phyloP scores from a whole-genome alignment of 768 basidiomycete species.

The Boletus vermiculosoides region DNA sequence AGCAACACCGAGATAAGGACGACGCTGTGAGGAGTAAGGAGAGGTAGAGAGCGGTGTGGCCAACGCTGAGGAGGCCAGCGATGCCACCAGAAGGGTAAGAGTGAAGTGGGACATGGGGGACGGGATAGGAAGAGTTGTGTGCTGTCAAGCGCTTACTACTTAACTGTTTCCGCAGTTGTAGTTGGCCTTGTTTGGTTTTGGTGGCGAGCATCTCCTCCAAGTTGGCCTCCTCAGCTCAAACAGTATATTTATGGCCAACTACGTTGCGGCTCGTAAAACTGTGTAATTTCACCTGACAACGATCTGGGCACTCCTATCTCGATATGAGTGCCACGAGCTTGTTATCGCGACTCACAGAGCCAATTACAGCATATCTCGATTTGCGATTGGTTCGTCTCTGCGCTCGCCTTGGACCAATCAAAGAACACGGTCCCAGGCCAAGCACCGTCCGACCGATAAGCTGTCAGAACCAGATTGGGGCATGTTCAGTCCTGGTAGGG shows the following conservation, averaged over 20 bases:
- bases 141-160: slow-evolving; percentile 17
- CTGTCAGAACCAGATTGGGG: too few relatives aligned
- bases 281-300: not conserved
- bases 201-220: slow-evolving; percentile 19
- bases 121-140: slow-evolving; percentile 16
- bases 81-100: slow-evolving; percentile 38
- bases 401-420: too few relatives aligned
- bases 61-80: slow-evolving; percentile 35
- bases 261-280: too few relatives aligned
- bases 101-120: slow-evolving; percentile 36
- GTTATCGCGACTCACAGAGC: not conserved
- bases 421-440: too few relatives aligned
- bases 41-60: slow-evolving; percentile 48
- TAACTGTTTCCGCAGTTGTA: slow-evolving; percentile 16
- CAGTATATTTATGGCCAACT: too few relatives aligned
- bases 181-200: slow-evolving; percentile 30
- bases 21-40: slow-evolving; percentile 33
- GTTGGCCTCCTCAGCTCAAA: not conserved
- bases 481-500: too few relatives aligned
- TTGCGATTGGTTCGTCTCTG: not conserved
- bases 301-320: not conserved
- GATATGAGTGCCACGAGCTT: too few relatives aligned
- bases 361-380: not conserved
- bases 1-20: slow-evolving; percentile 52
- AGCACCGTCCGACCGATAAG: too few relatives aligned